A percentile compares a stretch with the other conserved stretches of the same genome.
phyloP scores from a whole-genome alignment of 2,329 filamentous ascomycete species.

The Hymenotorrendiella dingleyae region DNA sequence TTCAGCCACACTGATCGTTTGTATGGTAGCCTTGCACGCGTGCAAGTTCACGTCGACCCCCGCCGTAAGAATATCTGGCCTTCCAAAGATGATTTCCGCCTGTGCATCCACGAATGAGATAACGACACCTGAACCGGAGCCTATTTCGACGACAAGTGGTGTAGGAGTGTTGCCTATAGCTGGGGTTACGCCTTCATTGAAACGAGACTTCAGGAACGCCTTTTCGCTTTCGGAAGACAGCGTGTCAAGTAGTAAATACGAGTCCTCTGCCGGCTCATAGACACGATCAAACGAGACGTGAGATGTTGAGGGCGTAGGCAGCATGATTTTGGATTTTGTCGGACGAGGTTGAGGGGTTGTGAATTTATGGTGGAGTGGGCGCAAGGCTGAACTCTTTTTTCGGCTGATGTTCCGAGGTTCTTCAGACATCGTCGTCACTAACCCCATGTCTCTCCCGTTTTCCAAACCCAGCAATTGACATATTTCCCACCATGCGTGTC shows the following conservation, averaged over 20 bases:
- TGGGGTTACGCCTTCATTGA: slow-evolving; percentile 5
- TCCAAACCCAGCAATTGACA: not conserved
- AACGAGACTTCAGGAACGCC: slow-evolving; percentile 20
- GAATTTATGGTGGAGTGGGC: not conserved
- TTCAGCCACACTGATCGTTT: slow-evolving; percentile 55
- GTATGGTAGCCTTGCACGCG: slow-evolving; percentile 69
- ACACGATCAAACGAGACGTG: slow-evolving; percentile 85
- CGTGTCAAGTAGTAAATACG: slow-evolving; percentile 87
- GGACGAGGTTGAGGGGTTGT: not conserved
- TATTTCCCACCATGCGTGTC: slow-evolving; percentile 21
- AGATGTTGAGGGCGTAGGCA: slow-evolving; percentile 88
- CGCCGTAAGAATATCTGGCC: slow-evolving; percentile 61
- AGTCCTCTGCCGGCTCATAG: slow-evolving; percentile 95
- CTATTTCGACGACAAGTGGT: slow-evolving; percentile 75
- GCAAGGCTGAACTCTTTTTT: slow-evolving; percentile 13
- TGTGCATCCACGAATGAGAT: slow-evolving; percentile 81
- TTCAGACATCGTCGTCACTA: not conserved
- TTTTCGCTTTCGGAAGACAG: slow-evolving; percentile 54
- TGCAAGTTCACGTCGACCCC: slow-evolving; percentile 81
- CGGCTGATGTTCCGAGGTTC: slow-evolving; percentile 10
- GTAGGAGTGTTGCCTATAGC: slow-evolving; percentile 31
- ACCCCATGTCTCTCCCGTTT: not conserved
- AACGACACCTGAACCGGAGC: slow-evolving; percentile 90
- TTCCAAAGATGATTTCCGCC: slow-evolving; percentile 64
- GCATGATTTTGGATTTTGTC: slow-evolving; percentile 48